These are phyloP conservation scores for Tephrocybe sp. DNA, from an alignment of 768 basidiomycete genomes.

Conservation along the genomic window DNA sequence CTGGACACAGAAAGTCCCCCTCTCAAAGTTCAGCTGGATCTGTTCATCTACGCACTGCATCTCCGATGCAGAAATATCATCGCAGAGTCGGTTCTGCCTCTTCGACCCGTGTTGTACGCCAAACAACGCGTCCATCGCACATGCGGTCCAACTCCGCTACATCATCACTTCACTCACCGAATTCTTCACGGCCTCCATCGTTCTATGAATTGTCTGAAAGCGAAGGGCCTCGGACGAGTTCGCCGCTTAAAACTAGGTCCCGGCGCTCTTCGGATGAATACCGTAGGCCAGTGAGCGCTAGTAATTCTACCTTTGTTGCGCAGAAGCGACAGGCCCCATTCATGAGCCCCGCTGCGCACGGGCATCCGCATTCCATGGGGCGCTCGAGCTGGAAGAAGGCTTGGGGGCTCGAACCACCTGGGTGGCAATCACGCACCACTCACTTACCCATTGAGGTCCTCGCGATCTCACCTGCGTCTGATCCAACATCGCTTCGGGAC, in stretches of 20 bases:
- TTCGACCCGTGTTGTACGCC: constrained; percentile 72
- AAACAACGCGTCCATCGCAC: constrained; percentile 51
- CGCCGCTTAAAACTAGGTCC: constrained; percentile 56
- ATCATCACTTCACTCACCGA: constrained; percentile 73
- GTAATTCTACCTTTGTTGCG: constrained; percentile 68
- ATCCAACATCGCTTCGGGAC: constrained; percentile 59
- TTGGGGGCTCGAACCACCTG: constrained; percentile 85
- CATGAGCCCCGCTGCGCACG: constrained; percentile 45
- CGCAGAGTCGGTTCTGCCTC: constrained; percentile 75
- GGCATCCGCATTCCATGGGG: constrained; percentile 43
- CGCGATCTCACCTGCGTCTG: constrained; percentile 56
- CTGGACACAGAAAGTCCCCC: constrained; percentile 73
- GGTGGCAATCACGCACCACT: constrained; percentile 69
- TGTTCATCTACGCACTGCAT: constrained; percentile 61
- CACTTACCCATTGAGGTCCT: constrained; percentile 77
- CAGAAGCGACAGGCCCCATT: constrained; percentile 81
- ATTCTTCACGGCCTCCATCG: constrained; percentile 76
- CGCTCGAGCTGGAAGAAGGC: constrained; percentile 86
- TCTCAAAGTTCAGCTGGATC: constrained; percentile 78
- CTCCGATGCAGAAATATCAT: constrained; percentile 78
- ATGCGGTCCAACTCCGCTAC: constrained; percentile 72
- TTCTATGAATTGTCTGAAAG: constrained; percentile 73
- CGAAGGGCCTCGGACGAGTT: constrained; percentile 59
- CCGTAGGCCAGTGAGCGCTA: constrained; percentile 33
- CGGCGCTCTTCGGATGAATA: constrained; percentile 48